Evolutionary conservation across 768 basidiomycete species (phyloP).

Genomic region (Clathrus columnatus): DNA sequence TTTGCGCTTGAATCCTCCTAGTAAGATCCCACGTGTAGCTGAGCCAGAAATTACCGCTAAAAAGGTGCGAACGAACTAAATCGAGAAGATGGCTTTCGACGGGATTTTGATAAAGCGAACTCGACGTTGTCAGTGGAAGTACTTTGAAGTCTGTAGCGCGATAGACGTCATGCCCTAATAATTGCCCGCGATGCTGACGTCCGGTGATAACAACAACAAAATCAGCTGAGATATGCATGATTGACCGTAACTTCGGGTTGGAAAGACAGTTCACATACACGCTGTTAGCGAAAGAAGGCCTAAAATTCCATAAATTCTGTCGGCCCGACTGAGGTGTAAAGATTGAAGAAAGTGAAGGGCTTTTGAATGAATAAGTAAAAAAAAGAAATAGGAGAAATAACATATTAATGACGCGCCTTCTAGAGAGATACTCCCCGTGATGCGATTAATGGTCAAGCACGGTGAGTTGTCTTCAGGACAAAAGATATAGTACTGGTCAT

Average conservation of each 20-base stretch:
- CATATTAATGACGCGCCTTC: neutral
- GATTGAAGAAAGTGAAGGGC: neutral
- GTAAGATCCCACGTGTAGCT: constrained; percentile 90
- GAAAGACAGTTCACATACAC: constrained; percentile 20
- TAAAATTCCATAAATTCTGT: constrained; percentile 30
- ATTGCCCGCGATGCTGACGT: constrained; percentile 63
- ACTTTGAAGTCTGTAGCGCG: constrained; percentile 86
- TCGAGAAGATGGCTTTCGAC: constrained; percentile 83
- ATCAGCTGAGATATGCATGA: constrained; percentile 52
- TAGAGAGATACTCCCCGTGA: constrained; percentile 6
- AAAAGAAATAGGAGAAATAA: neutral
- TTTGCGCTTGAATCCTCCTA: constrained; percentile 76
- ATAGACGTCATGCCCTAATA: constrained; percentile 84
- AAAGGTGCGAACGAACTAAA: constrained; percentile 78
- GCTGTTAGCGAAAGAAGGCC: constrained; percentile 35
- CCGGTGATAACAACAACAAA: constrained; percentile 86
- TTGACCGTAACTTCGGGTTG: neutral
- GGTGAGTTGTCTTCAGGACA: constrained; percentile 3
- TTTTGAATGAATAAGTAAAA: neutral
- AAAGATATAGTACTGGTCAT: constrained; percentile 8
- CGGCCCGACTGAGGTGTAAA: neutral
- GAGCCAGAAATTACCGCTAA: constrained; percentile 76
- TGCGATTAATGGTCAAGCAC: constrained; percentile 5
- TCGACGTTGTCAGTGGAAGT: constrained; percentile 69
- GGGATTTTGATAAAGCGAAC: constrained; percentile 64